A percentile compares a stretch with the other conserved stretches of the same genome.
phyloP scores from a whole-genome alignment of 805 yeast species.

The Pichia californica region DNA sequence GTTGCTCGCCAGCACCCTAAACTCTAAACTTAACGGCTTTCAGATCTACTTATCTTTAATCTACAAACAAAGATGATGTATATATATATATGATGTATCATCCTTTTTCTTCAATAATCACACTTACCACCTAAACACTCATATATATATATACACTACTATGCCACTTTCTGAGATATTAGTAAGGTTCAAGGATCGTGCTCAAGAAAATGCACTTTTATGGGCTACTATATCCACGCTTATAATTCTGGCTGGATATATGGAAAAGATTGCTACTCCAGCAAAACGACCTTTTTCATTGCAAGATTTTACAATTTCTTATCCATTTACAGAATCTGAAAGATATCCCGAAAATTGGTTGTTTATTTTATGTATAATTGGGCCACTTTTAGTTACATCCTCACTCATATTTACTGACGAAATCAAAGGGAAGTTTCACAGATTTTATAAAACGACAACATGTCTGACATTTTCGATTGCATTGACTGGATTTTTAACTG shows the following conservation, averaged over 20 bases:
- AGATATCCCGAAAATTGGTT: conserved; percentile 26
- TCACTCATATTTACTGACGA: conserved; percentile 15
- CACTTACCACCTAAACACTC: no score
- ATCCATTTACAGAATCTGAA: conserved; percentile 41
- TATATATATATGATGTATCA: no score
- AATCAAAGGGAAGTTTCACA: conserved; percentile 28
- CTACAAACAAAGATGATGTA: no score
- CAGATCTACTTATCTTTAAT: no score
- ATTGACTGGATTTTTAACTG: conserved; percentile 53
- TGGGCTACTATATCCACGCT: conserved; percentile 7
- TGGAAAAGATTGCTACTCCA: conserved; percentile 30
- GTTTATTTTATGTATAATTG: conserved; percentile 31
- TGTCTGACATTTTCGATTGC: conserved; percentile 36
- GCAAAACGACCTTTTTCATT: conserved; percentile 41
- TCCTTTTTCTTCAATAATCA: no score
- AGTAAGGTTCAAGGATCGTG: neutral
- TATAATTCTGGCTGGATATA: conserved; percentile 6
- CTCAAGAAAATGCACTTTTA: conserved; percentile 3
- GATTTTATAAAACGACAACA: conserved; percentile 33
- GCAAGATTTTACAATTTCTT: conserved; percentile 37
- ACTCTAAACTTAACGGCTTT: no score
- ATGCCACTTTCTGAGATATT: no score
- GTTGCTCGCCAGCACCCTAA: no score
- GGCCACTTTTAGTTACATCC: conserved; percentile 31
- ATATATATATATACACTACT: no score